phyloP scores from a whole-genome alignment of 2,329 filamentous ascomycete genomes.

The Neocucurbitaria cava region DNA sequence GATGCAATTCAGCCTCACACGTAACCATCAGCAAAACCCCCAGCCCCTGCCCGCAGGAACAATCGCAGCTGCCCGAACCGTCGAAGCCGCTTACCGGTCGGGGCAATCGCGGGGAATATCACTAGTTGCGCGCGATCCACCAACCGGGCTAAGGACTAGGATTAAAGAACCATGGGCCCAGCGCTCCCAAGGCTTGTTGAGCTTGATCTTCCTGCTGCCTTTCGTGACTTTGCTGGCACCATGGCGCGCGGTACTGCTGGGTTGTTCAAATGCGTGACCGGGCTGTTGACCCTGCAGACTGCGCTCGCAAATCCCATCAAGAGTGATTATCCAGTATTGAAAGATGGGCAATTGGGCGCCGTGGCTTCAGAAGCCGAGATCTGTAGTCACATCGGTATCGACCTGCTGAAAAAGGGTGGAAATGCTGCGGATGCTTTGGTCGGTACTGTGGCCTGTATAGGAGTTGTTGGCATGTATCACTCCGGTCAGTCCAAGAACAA shows the following conservation, averaged over 20 bases:
- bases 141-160: constrained; percentile 9
- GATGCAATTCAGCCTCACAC: constrained; percentile 7
- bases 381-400: constrained; percentile 57
- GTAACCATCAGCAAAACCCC: not conserved
- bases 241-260: constrained; percentile 30
- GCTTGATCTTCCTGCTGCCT: constrained; percentile 13
- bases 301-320: constrained; percentile 34
- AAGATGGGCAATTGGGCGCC: constrained; percentile 48
- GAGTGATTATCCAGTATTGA: constrained; percentile 20
- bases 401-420: constrained; percentile 57
- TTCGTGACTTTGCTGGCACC: constrained; percentile 13
- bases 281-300: constrained; percentile 37
- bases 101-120: not conserved
- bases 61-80: constrained; percentile 10
- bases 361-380: constrained; percentile 55
- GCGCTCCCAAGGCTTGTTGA: constrained; percentile 7
- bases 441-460: constrained; percentile 56
- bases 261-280: constrained; percentile 27
- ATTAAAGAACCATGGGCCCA: constrained; percentile 15
- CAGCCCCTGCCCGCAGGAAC: not conserved
- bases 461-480: constrained; percentile 58
- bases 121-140: constrained; percentile 4
- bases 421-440: constrained; percentile 60
- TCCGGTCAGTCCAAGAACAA: constrained; percentile 36
- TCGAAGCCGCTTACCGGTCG: constrained; percentile 4